Conservation (phyloP, 179 eudicot species). For the Actinidia arguta region DNA sequence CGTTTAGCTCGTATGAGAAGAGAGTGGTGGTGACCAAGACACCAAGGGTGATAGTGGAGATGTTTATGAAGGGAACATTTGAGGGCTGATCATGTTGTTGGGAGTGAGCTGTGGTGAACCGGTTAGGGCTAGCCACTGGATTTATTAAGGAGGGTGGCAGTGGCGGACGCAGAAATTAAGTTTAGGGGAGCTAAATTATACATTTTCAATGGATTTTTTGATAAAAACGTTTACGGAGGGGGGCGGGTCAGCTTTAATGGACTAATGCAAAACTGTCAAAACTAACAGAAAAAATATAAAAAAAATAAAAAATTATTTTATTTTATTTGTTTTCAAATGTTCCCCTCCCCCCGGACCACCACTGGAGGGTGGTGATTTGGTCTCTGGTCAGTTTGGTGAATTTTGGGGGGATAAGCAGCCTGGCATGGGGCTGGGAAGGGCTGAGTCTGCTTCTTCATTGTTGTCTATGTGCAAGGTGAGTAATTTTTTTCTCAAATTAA, state of each 20-base stretch:
- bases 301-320: too few species aligned
- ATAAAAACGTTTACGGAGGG: too few species aligned
- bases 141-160: too few species aligned
- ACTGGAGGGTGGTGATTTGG: constrained; percentile 38
- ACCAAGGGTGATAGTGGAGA: constrained; percentile 86
- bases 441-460: constrained; percentile 36
- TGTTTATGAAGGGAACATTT: constrained; percentile 90
- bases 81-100: constrained; percentile 76
- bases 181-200: too few species aligned
- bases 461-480: constrained; percentile 75
- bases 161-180: too few species aligned
- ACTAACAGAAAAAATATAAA: too few species aligned
- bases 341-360: too few species aligned
- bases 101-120: constrained; percentile 65
- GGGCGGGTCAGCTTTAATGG: too few species aligned
- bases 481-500: too few species aligned
- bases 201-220: too few species aligned
- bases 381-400: constrained; percentile 41
- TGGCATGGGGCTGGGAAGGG: constrained; percentile 62
- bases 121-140: constrained; percentile 77
- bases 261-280: too few species aligned
- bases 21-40: constrained; percentile 78
- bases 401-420: constrained; percentile 67
- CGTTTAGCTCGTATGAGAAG: constrained; percentile 63
- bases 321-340: too few species aligned